Percentiles rank a stretch among this genome's conserved stretches.
Conservation (phyloP, 2,329 filamentous ascomycete genomes). For the Diplodia sapinea region DNA sequence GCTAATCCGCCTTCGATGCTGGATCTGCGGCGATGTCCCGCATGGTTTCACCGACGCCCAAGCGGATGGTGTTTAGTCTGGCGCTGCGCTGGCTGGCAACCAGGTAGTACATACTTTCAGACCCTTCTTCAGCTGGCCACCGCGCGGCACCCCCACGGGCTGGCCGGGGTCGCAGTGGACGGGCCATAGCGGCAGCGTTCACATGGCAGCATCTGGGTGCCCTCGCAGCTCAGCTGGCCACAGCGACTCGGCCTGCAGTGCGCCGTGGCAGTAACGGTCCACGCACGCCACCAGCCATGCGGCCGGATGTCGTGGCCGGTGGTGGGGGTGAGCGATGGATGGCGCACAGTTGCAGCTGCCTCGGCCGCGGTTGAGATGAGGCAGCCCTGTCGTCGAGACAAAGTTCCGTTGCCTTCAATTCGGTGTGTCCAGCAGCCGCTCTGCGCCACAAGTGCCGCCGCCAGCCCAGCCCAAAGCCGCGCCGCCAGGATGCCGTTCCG, state of each 20-base stretch:
- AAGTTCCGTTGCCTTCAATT: constrained; percentile 21
- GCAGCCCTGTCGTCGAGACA: constrained; percentile 18
- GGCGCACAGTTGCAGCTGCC: neutral
- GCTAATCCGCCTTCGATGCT: constrained; percentile 4
- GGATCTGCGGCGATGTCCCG: constrained; percentile 2
- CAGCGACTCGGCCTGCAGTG: neutral
- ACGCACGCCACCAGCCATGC: neutral
- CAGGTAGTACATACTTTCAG: neutral
- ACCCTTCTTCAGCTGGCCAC: constrained; percentile 1
- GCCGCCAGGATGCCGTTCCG: too few relatives aligned
- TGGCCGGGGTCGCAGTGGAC: neutral
- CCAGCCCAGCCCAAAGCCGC: too few relatives aligned
- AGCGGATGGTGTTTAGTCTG: too few relatives aligned
- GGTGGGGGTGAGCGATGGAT: too few relatives aligned
- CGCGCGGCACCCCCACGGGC: neutral
- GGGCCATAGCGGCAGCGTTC: neutral
- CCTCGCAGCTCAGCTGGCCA: neutral
- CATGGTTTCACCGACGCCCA: neutral
- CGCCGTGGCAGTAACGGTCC: constrained; percentile 1
- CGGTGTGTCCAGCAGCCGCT: neutral
- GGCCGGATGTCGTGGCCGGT: neutral
- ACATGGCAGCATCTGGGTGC: neutral
- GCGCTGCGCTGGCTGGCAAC: too few relatives aligned
- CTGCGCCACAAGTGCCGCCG: constrained; percentile 6
- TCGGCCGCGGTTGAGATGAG: neutral